Conservation (phyloP, 768 basidiomycete species). For the Boletus reticulatus region DNA sequence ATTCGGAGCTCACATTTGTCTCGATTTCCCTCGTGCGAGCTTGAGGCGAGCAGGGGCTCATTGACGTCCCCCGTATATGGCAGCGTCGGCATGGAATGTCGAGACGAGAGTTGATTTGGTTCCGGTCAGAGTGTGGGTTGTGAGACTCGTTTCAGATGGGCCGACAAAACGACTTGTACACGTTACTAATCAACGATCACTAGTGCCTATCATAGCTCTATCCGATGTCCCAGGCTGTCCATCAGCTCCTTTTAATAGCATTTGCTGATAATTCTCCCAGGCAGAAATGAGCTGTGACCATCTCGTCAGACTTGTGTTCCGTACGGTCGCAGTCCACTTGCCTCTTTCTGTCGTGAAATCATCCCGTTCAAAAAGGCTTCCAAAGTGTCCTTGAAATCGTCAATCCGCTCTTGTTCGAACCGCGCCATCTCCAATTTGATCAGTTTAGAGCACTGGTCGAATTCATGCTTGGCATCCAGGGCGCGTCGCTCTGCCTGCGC, state of each 20-base stretch:
- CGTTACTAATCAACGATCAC: no score
- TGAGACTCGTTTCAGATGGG: slow-evolving; percentile 1
- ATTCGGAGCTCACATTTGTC: slow-evolving; percentile 77
- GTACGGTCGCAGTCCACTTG: slow-evolving; percentile 26
- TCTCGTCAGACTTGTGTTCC: neutral
- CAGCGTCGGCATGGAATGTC: slow-evolving; percentile 3
- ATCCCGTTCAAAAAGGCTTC: slow-evolving; percentile 85
- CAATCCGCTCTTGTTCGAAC: slow-evolving; percentile 91
- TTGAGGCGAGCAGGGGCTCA: slow-evolving; percentile 21
- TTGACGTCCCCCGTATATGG: slow-evolving; percentile 5
- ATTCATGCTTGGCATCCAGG: slow-evolving; percentile 82
- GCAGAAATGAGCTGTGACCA: slow-evolving; percentile 59
- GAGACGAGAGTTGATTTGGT: neutral
- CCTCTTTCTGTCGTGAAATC: slow-evolving; percentile 82
- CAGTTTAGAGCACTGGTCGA: slow-evolving; percentile 82
- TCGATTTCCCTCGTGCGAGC: slow-evolving; percentile 18
- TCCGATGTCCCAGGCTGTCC: neutral
- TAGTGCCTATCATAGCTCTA: neutral
- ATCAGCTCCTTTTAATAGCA: slow-evolving; percentile 52
- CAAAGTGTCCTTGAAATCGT: slow-evolving; percentile 86
- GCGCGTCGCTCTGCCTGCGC: slow-evolving; percentile 80
- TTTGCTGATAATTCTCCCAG: slow-evolving; percentile 84
- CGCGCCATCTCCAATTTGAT: slow-evolving; percentile 87
- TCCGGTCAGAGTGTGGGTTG: no score
- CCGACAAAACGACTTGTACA: neutral